Base-by-base conservation (phyloP, 305 asterid species). In the Fraxinus nigra region DNA sequence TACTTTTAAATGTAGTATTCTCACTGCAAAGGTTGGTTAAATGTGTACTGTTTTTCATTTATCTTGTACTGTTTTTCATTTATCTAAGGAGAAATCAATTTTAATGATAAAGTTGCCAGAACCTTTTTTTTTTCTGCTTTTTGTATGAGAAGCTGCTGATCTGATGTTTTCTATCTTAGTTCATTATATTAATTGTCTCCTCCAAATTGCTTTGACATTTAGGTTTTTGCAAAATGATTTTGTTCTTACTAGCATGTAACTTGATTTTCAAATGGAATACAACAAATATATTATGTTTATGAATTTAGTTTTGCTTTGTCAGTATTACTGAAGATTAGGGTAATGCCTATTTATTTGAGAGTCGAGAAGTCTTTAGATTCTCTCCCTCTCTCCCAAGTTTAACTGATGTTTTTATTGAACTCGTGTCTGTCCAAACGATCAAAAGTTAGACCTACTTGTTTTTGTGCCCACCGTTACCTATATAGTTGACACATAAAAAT, bases 221-320 rank as follows among this genome's bases (percentile, higher is more conserved):
- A 30, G 76, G 8, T 72, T 34, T 72, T 34, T 16, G 13, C 46
- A 72, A 72, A 69, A 72, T 16, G 13, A 33, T n/a, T n/a, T 33
- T 72, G 43, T 33, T 6, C 26, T 72, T 34, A 7, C 76, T 72
- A 34, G 76, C 76, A 72, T 30, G 75, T 61, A 69, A 72, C 28
- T 32, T 6, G 26, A 5, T 32, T 56, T 54, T 72, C 24, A 72
- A 34, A 16, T 13, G 22, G 13, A 13, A 72, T 72, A 34, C 16
- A 13, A 28, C 38, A 16, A 72, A 72, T 7, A 34, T 33, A 72
- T 72, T 32, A 14, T 16, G 48, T 72, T 18, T n/a, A 34, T 72
- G 76, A 28, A 51, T 80, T 22, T 80, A 34, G 79, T 51, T 81
- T 43, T 72, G 79, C 63, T 51, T 48, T 51, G 73, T 54, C 43